Evolutionary conservation across 139 green algal species (phyloP).

Genomic region (Gonium pectorale): DNA sequence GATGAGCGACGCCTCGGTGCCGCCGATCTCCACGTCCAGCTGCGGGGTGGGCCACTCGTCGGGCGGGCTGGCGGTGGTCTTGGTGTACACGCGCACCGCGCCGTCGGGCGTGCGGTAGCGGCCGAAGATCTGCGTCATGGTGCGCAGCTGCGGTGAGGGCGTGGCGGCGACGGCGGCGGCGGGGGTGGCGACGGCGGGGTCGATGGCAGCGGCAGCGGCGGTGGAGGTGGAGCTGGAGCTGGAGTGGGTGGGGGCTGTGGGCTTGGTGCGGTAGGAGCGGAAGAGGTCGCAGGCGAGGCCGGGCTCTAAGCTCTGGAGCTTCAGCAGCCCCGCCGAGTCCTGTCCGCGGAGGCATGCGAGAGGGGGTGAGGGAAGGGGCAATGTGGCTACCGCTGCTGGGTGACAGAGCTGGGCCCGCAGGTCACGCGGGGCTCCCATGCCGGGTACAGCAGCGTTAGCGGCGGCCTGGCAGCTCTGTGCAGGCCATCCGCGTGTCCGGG

Average conservation of each 20-base stretch:
- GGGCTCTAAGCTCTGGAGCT: neutral
- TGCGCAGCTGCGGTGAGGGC: neutral
- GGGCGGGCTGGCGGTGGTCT: constrained; percentile 10
- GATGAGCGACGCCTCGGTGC: neutral
- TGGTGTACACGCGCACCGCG: neutral
- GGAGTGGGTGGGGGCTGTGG: neutral
- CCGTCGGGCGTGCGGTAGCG: neutral
- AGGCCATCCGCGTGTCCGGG: too few relatives aligned
- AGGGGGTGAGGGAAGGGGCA: too few relatives aligned
- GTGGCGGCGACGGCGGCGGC: neutral
- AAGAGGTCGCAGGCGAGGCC: constrained; percentile 1
- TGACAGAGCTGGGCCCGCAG: too few relatives aligned
- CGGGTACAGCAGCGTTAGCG: too few relatives aligned
- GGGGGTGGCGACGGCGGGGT: neutral
- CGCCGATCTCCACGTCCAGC: constrained; percentile 18
- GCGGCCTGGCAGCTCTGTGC: too few relatives aligned
- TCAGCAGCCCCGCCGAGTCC: neutral
- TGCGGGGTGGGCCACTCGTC: constrained; percentile 26
- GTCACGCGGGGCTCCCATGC: too few relatives aligned
- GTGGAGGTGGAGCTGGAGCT: too few relatives aligned
- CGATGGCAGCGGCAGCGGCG: neutral
- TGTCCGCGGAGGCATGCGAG: too few relatives aligned
- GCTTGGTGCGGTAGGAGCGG: constrained; percentile 6
- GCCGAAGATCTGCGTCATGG: constrained; percentile 10
- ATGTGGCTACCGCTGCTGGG: too few relatives aligned